Evolutionary conservation across 225 moss, liverwort and hornwort species (phyloP).

Genomic region (Pseudoscleropodium purum): DNA sequence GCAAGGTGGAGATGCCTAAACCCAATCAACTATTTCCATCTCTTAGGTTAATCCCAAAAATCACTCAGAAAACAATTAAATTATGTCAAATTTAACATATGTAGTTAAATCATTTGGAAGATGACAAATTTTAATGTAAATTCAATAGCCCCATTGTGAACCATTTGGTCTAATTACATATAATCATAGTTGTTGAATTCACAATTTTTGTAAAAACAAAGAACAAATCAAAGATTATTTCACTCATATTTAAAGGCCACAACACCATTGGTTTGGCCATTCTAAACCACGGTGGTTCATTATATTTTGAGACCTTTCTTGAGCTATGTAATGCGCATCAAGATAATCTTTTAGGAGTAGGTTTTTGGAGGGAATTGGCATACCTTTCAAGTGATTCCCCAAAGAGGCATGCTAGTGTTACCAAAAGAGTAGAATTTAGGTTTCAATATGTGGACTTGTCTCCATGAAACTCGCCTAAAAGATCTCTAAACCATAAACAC

Average conservation of each 20-base stretch:
- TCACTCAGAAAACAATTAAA: rapidly evolving
- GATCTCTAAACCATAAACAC: not conserved
- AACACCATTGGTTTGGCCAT: no score
- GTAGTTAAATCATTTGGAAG: not conserved
- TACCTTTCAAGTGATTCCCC: no score
- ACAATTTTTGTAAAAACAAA: not conserved
- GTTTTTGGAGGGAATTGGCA: no score
- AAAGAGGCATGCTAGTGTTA: not conserved
- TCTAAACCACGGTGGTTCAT: no score
- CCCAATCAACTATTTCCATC: not conserved
- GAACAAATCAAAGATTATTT: not conserved
- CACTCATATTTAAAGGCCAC: not conserved
- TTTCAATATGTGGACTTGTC: not conserved
- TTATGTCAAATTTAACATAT: not conserved
- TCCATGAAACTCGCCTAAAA: not conserved
- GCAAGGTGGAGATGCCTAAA: not conserved
- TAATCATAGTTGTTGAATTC: not conserved
- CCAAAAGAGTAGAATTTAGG: not conserved
- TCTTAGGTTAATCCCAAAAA: rapidly evolving
- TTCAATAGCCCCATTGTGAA: not conserved
- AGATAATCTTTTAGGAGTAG: no score
- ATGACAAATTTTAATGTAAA: not conserved
- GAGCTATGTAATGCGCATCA: no score
- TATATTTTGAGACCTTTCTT: no score
- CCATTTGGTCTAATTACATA: rapidly evolving